These are phyloP conservation scores for Mucor plumbeus DNA, from an alignment of 371 early-diverging fungal species.

Conservation along the genomic window DNA sequence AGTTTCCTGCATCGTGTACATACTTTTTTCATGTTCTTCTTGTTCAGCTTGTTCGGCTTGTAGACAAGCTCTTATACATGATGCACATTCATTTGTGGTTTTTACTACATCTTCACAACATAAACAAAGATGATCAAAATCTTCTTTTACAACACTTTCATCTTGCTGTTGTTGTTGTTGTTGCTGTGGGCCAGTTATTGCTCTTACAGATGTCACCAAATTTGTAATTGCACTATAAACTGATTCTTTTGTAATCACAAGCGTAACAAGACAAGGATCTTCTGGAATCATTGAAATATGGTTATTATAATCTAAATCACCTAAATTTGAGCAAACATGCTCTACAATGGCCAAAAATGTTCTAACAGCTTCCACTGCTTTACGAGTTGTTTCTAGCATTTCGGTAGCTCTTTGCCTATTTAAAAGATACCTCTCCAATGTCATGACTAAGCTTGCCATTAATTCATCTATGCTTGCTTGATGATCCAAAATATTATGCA, in stretches of 20 bases:
- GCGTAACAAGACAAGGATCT: conserved; percentile 46
- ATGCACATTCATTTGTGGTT: conserved; percentile 42
- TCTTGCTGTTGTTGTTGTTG: not conserved
- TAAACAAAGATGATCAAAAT: conserved; percentile 30
- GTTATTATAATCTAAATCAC: conserved; percentile 39
- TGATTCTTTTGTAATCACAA: conserved; percentile 53
- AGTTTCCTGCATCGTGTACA: conserved; percentile 30
- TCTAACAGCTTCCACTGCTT: conserved; percentile 48
- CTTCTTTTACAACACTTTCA: conserved; percentile 11
- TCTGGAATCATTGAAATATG: conserved; percentile 41
- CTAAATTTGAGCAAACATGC: conserved; percentile 46
- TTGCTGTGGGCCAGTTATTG: conserved; percentile 33
- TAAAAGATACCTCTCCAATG: conserved; percentile 35
- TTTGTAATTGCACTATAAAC: conserved; percentile 55
- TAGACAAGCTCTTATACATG: conserved; percentile 38
- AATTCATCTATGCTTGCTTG: conserved; percentile 37
- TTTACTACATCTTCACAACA: conserved; percentile 46
- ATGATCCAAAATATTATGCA: conserved; percentile 40
- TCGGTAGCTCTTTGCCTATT: conserved; percentile 37
- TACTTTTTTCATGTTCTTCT: conserved; percentile 15
- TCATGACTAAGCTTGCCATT: conserved; percentile 23
- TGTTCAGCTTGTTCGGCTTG: conserved; percentile 11
- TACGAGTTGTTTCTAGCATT: conserved; percentile 49
- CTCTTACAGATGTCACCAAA: conserved; percentile 51
- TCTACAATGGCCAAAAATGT: conserved; percentile 48